Evolutionary conservation across 2,329 filamentous ascomycete genomes (phyloP), one percentile per base, ranked within the genome.

Genomic region (Botrytis fabae): DNA sequence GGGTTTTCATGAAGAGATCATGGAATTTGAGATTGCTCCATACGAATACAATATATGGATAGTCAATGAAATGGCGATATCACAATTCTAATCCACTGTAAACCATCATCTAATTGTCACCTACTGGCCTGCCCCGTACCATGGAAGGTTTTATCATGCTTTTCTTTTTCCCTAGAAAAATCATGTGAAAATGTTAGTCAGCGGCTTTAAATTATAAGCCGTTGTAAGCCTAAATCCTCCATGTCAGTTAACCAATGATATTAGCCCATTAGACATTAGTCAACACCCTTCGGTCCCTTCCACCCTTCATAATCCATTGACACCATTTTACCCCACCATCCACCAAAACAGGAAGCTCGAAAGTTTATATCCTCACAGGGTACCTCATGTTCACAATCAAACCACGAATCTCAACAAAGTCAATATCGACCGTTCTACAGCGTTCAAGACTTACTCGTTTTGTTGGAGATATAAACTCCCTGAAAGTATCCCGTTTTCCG

Each of bases 371-470:
- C 48, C 65, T 44, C n/a, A 64, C 1, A 32, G 32, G 18, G 6
- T 28, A 54, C 35, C 69, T 72, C 63, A 72, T 72, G 70, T 69
- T 72, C 35, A 28, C 38, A 68, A 72, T 72, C 12, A 57, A 32
- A 61, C 54, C 63, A 42, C 70, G 64, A 72, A 40, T 72, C 42
- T 61, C 70, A 38, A 69, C 54, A 28, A 69, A 69, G 42, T 68
- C 64, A 72, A 59, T 72, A 68, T 46, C 54, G 32, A 69, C 54
- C 32, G 38, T 38, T 54, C 32, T 72, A 46, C 40, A 69, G 28
- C 42, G 8, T 22, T 69, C 51, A 22, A 59, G 32, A 20, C 38
- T 48, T 40, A 46, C n/a, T 32, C 32, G 42, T 18, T 18, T 44
- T 60, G n/a, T 35, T 38, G 32, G 18, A 51, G 38, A 57, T 42